phyloP scores from a whole-genome alignment of 116 monocot species.

The Dioscorea cayenensis region DNA sequence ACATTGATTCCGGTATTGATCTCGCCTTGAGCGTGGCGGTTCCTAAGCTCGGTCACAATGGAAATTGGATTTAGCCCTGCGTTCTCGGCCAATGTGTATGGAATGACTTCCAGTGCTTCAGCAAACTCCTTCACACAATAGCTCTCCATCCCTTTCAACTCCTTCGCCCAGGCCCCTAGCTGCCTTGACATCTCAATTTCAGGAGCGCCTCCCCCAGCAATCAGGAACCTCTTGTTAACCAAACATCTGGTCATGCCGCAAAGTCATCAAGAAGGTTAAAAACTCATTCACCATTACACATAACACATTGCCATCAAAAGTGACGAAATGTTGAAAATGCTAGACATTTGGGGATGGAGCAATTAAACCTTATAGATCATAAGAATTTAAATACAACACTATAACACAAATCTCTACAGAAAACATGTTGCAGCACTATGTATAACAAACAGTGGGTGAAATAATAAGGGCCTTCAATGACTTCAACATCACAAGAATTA shows the following conservation, averaged over 20 bases:
- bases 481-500: too few species aligned
- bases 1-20: conserved; percentile 89
- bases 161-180: conserved; percentile 85
- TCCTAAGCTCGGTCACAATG: conserved; percentile 93
- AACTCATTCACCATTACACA: not conserved
- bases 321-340: not conserved
- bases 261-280: not conserved
- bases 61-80: conserved; percentile 87
- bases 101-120: conserved; percentile 87
- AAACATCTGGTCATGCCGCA: conserved; percentile 45
- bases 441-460: too few species aligned
- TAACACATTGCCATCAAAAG: not conserved
- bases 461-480: too few species aligned
- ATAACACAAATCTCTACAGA: too few species aligned
- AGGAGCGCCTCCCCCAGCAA: conserved; percentile 96
- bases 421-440: too few species aligned
- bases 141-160: conserved; percentile 90
- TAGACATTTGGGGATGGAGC: too few species aligned
- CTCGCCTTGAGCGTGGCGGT: conserved; percentile 85
- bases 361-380: too few species aligned
- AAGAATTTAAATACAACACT: too few species aligned
- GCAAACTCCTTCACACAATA: conserved; percentile 95
- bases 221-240: conserved; percentile 85
- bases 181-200: conserved; percentile 94
- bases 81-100: conserved; percentile 95